These are phyloP conservation scores for Yamadazyma dendronema DNA, from an alignment of 1,139 yeast species.

Conservation along the genomic window DNA sequence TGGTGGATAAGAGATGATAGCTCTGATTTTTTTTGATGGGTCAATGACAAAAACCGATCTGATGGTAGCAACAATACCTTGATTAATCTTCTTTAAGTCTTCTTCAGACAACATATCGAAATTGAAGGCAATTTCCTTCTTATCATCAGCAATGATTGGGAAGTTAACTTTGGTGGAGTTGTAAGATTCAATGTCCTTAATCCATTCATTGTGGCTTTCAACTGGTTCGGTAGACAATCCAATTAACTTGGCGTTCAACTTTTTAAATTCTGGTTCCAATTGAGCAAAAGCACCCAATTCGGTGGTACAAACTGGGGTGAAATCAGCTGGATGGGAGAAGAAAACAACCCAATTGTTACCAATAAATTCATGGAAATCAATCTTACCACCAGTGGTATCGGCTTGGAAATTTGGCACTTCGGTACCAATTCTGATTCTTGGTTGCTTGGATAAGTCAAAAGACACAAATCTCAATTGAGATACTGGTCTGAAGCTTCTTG, in stretches of 20 bases:
- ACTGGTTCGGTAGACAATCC: conserved; percentile 72
- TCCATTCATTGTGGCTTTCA: conserved; percentile 65
- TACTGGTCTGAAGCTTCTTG: conserved; percentile 11
- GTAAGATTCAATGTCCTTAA: conserved; percentile 77
- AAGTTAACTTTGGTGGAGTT: conserved; percentile 64
- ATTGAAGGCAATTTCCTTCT: conserved; percentile 62
- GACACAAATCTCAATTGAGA: conserved; percentile 27
- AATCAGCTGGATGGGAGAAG: conserved; percentile 92
- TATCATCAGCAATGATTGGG: conserved; percentile 80
- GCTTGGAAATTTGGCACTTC: conserved; percentile 79
- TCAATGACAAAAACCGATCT: conserved; percentile 83
- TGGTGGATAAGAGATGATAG: conserved; percentile 77
- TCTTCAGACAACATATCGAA: conserved; percentile 64
- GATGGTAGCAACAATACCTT: conserved; percentile 65
- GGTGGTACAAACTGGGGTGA: conserved; percentile 94
- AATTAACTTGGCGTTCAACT: conserved; percentile 78
- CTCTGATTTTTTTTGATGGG: conserved; percentile 71
- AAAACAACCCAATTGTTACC: conserved; percentile 82
- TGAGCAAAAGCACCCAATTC: conserved; percentile 90
- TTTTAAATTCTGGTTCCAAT: conserved; percentile 75
- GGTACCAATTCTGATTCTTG: conserved; percentile 68
- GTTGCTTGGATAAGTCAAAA: conserved; percentile 60
- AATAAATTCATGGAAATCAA: conserved; percentile 73
- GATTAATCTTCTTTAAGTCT: conserved; percentile 63
- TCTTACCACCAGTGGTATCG: conserved; percentile 70